A percentile compares a stretch with the other conserved stretches of the same genome.
Evolutionary conservation across 2,329 filamentous ascomycete species (phyloP).

Genomic region (Fusarium keratoplasticum): DNA sequence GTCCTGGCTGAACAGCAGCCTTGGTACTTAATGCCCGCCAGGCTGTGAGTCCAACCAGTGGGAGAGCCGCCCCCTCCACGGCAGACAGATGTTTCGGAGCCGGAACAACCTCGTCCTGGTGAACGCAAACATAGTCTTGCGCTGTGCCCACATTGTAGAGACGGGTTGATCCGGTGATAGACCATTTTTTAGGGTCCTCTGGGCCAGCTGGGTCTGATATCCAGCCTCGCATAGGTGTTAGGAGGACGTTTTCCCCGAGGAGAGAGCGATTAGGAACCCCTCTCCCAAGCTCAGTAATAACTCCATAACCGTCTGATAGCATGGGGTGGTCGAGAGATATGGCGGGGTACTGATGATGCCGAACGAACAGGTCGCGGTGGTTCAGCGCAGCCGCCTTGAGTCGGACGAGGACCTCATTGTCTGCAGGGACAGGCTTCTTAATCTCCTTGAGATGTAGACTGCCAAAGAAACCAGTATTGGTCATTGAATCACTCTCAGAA

Average conservation of each 20-base stretch:
- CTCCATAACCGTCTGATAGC: not conserved
- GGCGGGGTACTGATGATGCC: not conserved
- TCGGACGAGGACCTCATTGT: not conserved
- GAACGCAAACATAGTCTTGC: not conserved
- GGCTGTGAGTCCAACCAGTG: not conserved
- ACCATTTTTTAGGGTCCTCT: not conserved
- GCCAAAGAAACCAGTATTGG: not conserved
- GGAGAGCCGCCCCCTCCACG: not conserved
- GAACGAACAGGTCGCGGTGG: not conserved
- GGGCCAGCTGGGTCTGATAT: not conserved
- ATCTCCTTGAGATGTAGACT: not conserved
- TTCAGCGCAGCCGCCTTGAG: not conserved
- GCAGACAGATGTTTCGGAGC: not conserved
- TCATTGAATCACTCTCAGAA: not conserved
- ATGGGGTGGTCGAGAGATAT: not conserved
- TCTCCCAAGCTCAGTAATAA: not conserved
- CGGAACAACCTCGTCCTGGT: not conserved
- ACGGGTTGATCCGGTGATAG: not conserved
- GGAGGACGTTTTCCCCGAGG: not conserved
- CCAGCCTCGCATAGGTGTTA: not conserved
- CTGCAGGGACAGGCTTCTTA: not conserved
- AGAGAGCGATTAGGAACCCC: not conserved
- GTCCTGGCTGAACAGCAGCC: not conserved
- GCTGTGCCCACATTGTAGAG: not conserved
- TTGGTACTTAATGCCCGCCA: not conserved